A percentile compares a stretch with the other conserved stretches of the same genome.
Conservation (phyloP, 108 stramenopile genomes). For the Nannochloropsis gaditana region DNA sequence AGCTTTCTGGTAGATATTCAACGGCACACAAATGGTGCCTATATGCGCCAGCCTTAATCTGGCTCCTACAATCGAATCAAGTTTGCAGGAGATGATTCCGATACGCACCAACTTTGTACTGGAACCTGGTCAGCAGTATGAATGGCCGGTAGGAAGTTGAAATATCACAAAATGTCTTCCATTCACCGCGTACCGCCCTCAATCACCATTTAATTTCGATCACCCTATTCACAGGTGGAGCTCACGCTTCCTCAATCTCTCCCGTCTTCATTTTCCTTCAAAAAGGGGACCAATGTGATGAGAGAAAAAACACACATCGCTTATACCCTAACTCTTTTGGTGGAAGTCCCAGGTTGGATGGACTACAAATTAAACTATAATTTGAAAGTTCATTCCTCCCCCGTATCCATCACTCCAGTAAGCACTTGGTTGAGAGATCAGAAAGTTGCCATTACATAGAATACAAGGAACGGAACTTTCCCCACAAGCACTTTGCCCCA, state of each 20-base stretch:
- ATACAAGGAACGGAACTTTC: too few relatives aligned
- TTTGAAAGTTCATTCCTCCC: background rate
- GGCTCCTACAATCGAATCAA: too few relatives aligned
- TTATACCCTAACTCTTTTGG: background rate
- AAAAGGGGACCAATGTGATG: background rate
- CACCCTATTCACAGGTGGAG: background rate
- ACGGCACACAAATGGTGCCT: too few relatives aligned
- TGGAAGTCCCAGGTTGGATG: background rate
- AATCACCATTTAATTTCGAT: too few relatives aligned
- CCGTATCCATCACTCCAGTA: constrained; percentile 12
- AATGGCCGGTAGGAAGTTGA: background rate
- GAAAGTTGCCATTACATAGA: too few relatives aligned
- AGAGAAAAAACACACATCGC: background rate
- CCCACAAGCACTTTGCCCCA: background rate
- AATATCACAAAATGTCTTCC: background rate
- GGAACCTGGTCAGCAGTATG: background rate
- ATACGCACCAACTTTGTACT: background rate
- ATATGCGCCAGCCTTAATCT: too few relatives aligned
- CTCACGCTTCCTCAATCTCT: background rate
- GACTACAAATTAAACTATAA: background rate
- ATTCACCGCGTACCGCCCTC: too few relatives aligned
- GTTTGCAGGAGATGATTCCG: too few relatives aligned
- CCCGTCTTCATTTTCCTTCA: background rate
- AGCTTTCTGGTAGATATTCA: too few relatives aligned
- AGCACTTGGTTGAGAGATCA: background rate